Base-by-base conservation (phyloP, 2,329 filamentous ascomycete species). In the Fusarium algeriense region DNA sequence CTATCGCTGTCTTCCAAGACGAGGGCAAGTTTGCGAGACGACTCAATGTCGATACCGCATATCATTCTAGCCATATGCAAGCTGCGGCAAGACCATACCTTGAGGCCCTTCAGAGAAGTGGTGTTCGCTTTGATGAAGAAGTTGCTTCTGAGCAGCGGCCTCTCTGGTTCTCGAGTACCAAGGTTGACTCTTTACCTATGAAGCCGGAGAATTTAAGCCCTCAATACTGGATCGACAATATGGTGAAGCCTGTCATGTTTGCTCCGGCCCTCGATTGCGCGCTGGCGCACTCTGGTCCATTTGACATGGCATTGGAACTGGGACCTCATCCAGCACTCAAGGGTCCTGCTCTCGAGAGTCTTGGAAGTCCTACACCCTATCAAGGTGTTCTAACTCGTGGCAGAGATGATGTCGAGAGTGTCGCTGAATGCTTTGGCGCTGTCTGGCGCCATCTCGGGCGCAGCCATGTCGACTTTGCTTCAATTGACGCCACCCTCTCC, bases 1-100 rank as follows among this genome's bases (percentile, higher is more conserved):
- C 59, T 10, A 40, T 52, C 5, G 34, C 40, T n/a, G 41, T 60
- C 19, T 62, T 62, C 20, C 34, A 62, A 17, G 60, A 62, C 5
- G 60, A 62, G 17, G 30, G 37, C 5, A 62, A 60, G 1, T 62
- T 62, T 34, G 60, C 55, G 3, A 40, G 61, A 15, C 35, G 23
- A 4, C 54, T 67, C 19, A 60, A 67, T 7, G 64, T 67, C 1
- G 54, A 67, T 30, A 65, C 53, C 1, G 63, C 63, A 4, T 66
- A 66, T 48, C 60, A 66, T 30, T 66, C 63, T 1, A 20, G n/a
- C 7, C 52, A 66, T 15, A 41, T 66, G 7, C 5, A 30, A 7
- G 40, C 52, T 6, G 37, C 45, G 1, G 45, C 35, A 7, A 6
- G 17, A 1, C 60, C 52, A 3, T 66, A 66, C n/a, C 34, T 59